phyloP scores from a whole-genome alignment of 164 flowering plant species.

The Brasenia schreberi region DNA sequence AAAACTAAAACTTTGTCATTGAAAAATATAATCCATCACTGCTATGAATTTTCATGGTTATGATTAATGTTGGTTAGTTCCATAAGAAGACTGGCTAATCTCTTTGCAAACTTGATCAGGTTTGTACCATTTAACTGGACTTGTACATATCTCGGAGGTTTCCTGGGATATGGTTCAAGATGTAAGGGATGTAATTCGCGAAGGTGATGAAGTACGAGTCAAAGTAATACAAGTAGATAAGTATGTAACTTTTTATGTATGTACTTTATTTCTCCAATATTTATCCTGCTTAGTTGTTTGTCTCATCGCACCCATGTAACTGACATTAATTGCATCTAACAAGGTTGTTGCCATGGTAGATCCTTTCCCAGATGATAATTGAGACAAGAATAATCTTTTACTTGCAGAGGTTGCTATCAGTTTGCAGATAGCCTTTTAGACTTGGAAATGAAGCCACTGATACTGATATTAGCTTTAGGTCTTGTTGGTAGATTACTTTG shows the following conservation, averaged over 20 bases:
- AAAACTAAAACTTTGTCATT: not conserved
- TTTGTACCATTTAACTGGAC: conserved; percentile 70
- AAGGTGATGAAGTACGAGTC: conserved; percentile 67
- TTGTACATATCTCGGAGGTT: conserved; percentile 86
- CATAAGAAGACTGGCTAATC: not conserved
- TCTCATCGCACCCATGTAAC: not conserved
- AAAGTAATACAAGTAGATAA: conserved; percentile 56
- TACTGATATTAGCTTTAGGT: no score
- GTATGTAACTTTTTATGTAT: conserved; percentile 19
- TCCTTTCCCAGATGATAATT: not conserved
- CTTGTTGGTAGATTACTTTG: no score
- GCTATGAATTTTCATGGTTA: conserved; percentile 1
- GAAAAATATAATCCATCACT: not conserved
- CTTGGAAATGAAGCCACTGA: no score
- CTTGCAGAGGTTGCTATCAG: no score
- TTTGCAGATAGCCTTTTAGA: no score
- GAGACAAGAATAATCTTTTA: no score
- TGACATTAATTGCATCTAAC: not conserved
- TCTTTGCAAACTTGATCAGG: conserved; percentile 32
- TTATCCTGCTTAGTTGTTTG: not conserved
- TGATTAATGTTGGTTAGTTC: not conserved
- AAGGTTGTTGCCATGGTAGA: not conserved
- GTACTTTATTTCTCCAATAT: not conserved
- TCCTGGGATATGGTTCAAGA: conserved; percentile 96
- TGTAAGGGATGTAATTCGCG: conserved; percentile 57